Conservation (phyloP, 2,329 filamentous ascomycete species). For the Colletotrichum sp. region DNA sequence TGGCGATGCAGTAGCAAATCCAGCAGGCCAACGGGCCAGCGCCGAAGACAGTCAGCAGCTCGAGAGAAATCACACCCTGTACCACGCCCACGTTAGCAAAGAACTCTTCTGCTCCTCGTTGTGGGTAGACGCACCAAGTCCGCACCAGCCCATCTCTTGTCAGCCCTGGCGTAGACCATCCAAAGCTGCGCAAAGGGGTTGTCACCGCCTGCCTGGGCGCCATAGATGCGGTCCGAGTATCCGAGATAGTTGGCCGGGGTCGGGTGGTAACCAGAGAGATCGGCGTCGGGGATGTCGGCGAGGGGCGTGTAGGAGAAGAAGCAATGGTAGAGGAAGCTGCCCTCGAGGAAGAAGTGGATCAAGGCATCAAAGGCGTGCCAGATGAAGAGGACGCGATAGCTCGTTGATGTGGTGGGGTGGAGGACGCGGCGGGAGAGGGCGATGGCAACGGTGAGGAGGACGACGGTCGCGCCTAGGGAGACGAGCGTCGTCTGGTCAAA, state of each 20-base stretch:
- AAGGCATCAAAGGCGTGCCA: conserved; percentile 95
- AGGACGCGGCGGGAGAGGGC: conserved; percentile 50
- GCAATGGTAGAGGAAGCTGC: conserved; percentile 90
- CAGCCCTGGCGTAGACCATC: conserved; percentile 73
- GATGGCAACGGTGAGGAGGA: conserved; percentile 57
- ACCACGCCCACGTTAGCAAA: background rate
- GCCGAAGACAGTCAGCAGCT: conserved; percentile 69
- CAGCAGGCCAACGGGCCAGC: conserved; percentile 65
- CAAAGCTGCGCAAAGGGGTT: conserved; percentile 65
- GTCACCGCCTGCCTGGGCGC: conserved; percentile 59
- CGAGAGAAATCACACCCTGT: conserved; percentile 65
- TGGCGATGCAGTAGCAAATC: conserved; percentile 65
- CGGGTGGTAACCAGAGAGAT: conserved; percentile 43
- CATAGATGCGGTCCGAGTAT: conserved; percentile 54
- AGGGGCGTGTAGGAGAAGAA: conserved; percentile 70
- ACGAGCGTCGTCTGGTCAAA: conserved; percentile 66
- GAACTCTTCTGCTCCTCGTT: background rate
- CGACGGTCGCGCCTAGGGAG: conserved; percentile 61
- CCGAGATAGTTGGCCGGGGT: conserved; percentile 60
- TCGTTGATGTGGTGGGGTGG: conserved; percentile 53
- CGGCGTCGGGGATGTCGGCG: conserved; percentile 35
- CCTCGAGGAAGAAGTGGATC: conserved; percentile 91
- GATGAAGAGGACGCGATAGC: conserved; percentile 81
- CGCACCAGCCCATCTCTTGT: conserved; percentile 66
- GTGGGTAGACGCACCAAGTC: conserved; percentile 54